phyloP scores from a whole-genome alignment of 768 basidiomycete genomes.

The Porphyrellus cyaneotinctus region DNA sequence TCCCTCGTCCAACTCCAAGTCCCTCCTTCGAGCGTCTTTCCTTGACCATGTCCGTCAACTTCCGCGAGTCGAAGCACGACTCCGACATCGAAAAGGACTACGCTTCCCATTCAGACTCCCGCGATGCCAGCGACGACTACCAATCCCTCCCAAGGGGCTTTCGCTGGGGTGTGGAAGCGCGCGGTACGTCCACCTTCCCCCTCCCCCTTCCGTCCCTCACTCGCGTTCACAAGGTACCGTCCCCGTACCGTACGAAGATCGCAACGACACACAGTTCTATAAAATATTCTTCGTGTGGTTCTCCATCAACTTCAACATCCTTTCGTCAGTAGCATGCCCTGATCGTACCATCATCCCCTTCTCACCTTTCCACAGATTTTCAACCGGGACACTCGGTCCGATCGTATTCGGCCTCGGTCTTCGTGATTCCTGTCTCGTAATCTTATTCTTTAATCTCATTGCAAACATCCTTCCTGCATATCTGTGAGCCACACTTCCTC shows the following conservation, averaged over 20 bases:
- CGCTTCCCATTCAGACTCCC: conserved; percentile 15
- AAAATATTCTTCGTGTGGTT: conserved; percentile 74
- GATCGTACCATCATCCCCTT: background rate
- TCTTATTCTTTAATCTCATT: conserved; percentile 65
- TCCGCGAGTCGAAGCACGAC: conserved; percentile 19
- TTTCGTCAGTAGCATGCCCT: conserved; percentile 36
- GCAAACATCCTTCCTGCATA: conserved; percentile 57
- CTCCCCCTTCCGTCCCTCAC: background rate
- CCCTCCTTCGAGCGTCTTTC: conserved; percentile 6
- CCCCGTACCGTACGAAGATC: conserved; percentile 47
- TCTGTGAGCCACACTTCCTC: conserved; percentile 41
- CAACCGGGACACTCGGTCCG: conserved; percentile 65
- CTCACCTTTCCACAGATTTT: conserved; percentile 43
- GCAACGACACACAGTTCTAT: conserved; percentile 54
- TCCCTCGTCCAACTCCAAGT: background rate
- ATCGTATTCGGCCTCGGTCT: conserved; percentile 56
- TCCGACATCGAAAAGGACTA: conserved; percentile 31
- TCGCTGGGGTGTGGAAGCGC: conserved; percentile 33
- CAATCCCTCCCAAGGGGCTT: conserved; percentile 15
- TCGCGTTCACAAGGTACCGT: conserved; percentile 39
- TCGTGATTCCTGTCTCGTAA: conserved; percentile 59
- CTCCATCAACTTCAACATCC: conserved; percentile 63
- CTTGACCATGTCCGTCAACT: conserved; percentile 22
- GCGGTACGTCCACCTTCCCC: conserved; percentile 12
- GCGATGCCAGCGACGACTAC: background rate